A percentile compares a stretch with the other conserved stretches of the same genome.
Conservation (phyloP, 441 rosid genomes). For the Breynia disticha region DNA sequence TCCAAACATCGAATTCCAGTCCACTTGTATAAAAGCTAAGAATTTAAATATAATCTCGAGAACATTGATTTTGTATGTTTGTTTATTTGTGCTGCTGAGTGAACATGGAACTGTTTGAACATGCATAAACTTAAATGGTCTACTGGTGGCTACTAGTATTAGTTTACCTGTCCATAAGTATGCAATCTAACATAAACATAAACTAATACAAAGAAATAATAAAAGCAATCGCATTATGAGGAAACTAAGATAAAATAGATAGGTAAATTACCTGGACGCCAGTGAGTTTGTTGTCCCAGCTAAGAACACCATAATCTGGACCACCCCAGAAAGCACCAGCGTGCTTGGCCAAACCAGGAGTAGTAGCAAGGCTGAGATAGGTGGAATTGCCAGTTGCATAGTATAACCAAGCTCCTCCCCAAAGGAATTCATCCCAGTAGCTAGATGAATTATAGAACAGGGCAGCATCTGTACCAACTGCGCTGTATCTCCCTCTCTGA, state of each 20-base stretch:
- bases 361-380: slow-evolving; percentile 60
- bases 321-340: slow-evolving; percentile 75
- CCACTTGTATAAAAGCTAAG: too few relatives aligned
- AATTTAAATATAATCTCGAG: too few relatives aligned
- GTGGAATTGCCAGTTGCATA: slow-evolving; percentile 73
- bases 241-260: not conserved
- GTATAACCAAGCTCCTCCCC: slow-evolving; percentile 93
- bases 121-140: too few relatives aligned
- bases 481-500: slow-evolving; percentile 64
- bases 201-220: not conserved
- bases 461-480: slow-evolving; percentile 40
- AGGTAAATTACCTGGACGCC: slow-evolving; percentile 64
- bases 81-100: too few relatives aligned
- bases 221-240: not conserved
- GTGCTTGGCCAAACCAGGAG: slow-evolving; percentile 36
- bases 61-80: too few relatives aligned
- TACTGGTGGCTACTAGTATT: too few relatives aligned
- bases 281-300: slow-evolving; percentile 95
- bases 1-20: too few relatives aligned
- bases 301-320: slow-evolving; percentile 59
- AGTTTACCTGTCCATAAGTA: too few relatives aligned
- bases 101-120: too few relatives aligned
- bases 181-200: not conserved
- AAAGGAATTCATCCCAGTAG: slow-evolving; percentile 75
- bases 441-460: slow-evolving; percentile 58